These are phyloP conservation scores for Ogataea siamensis DNA, from an alignment of 805 yeast species.

Conservation along the genomic window DNA sequence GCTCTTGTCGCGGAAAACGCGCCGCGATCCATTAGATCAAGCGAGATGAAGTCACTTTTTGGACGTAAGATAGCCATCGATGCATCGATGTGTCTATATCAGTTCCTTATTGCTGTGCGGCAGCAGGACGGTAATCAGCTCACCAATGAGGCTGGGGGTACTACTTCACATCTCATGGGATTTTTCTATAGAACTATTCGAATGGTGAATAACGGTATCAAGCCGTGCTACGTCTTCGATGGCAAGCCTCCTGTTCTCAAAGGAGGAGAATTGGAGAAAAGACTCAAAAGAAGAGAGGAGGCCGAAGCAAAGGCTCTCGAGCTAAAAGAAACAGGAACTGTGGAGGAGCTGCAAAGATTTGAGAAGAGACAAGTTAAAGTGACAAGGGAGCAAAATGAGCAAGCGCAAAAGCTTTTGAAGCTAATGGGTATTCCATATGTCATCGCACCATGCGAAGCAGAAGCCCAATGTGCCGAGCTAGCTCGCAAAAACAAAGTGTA, in stretches of 20 bases:
- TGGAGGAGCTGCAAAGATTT: slow-evolving; percentile 68
- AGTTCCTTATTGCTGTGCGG: slow-evolving; percentile 92
- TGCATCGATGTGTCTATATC: slow-evolving; percentile 96
- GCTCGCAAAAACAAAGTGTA: slow-evolving; percentile 89
- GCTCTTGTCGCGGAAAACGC: slow-evolving; percentile 88
- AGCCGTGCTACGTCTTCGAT: slow-evolving; percentile 95
- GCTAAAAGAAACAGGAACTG: slow-evolving; percentile 75
- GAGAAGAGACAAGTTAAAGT: slow-evolving; percentile 90
- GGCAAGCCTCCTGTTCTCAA: slow-evolving; percentile 96
- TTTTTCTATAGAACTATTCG: slow-evolving; percentile 91
- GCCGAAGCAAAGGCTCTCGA: slow-evolving; percentile 75
- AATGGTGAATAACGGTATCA: slow-evolving; percentile 88
- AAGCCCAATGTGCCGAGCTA: slow-evolving; percentile 94
- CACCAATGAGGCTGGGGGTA: slow-evolving; percentile 85
- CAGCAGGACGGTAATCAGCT: slow-evolving; percentile 96
- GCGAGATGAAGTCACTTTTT: slow-evolving; percentile 80
- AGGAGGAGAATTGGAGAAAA: slow-evolving; percentile 87
- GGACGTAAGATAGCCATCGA: slow-evolving; percentile 98
- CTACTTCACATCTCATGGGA: slow-evolving; percentile 93
- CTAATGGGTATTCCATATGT: slow-evolving; percentile 96
- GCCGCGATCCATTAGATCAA: slow-evolving; percentile 71
- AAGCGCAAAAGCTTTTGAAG: slow-evolving; percentile 75
- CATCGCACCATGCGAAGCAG: slow-evolving; percentile 97
- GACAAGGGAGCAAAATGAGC: slow-evolving; percentile 87
- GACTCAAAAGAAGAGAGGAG: slow-evolving; percentile 76